A percentile compares a stretch with the other conserved stretches of the same genome.
Evolutionary conservation across 108 stramenopile genomes (phyloP).

Genomic region (Schizochytrium sp.): DNA sequence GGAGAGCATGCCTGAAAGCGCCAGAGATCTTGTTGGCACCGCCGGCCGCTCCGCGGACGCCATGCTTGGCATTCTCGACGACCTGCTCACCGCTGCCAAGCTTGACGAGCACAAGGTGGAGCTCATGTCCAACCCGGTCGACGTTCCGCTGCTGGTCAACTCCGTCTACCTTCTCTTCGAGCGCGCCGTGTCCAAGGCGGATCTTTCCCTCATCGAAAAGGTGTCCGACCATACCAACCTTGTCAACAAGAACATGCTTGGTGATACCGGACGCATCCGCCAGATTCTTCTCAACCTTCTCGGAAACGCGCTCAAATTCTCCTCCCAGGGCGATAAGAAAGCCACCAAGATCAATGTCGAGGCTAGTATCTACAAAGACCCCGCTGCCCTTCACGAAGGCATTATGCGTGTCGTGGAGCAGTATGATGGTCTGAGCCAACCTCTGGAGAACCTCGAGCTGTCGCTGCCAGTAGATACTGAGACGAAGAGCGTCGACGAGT

Average conservation of each 20-base stretch:
- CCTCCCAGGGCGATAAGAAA: background rate
- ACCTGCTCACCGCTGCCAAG: background rate
- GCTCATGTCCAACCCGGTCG: background rate
- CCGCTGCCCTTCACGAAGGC: background rate
- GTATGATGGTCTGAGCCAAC: no score
- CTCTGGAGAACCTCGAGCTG: no score
- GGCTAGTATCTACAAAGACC: background rate
- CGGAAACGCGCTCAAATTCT: slow-evolving; percentile 1
- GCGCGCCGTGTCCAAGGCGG: background rate
- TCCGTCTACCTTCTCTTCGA: background rate
- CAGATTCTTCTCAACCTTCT: background rate
- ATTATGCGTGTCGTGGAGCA: no score
- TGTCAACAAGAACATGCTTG: background rate
- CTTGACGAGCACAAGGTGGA: background rate
- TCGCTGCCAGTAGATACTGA: no score
- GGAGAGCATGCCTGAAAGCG: background rate
- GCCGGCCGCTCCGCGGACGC: background rate
- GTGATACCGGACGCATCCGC: background rate
- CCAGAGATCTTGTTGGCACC: background rate
- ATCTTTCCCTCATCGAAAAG: background rate
- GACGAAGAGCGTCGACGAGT: no score
- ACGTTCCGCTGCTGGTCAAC: background rate
- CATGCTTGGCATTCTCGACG: slow-evolving; percentile 12
- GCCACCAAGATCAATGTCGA: background rate
- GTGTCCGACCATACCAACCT: background rate